phyloP scores from a whole-genome alignment of 78 protist species.

The Dictyostelium firmibasis region DNA sequence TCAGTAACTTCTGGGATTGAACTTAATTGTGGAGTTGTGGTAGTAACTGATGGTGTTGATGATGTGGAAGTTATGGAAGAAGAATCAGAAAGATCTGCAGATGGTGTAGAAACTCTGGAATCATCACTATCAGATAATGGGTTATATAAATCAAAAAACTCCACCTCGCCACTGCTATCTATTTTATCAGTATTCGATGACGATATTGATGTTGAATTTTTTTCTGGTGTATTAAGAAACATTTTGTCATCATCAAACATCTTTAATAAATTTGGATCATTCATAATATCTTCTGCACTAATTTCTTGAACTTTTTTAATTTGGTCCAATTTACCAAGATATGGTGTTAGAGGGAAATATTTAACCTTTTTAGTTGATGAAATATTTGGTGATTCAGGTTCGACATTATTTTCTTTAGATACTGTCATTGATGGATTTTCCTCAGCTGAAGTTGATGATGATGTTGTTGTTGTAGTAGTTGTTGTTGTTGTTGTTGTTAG shows the following conservation, averaged over 20 bases:
- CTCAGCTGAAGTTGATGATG: neutral
- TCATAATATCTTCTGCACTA: neutral
- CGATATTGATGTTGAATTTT: neutral
- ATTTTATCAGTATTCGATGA: neutral
- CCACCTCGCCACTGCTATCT: conserved; percentile 12
- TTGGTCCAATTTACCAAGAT: conserved; percentile 2
- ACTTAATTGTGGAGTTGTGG: neutral
- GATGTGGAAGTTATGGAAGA: neutral
- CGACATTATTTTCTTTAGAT: neutral
- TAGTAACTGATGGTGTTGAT: neutral
- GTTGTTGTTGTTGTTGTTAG: neutral
- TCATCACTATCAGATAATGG: neutral
- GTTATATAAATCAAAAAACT: neutral
- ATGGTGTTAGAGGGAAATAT: neutral
- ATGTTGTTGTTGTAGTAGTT: neutral
- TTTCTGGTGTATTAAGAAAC: neutral
- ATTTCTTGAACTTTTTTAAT: conserved; percentile 12
- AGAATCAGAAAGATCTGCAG: neutral
- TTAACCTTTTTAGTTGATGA: neutral
- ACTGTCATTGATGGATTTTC: neutral
- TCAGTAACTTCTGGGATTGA: neutral
- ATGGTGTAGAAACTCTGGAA: neutral
- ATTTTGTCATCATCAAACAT: conserved; percentile 5
- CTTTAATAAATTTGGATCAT: neutral
- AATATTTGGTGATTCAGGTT: neutral